These are phyloP conservation scores for Aspergillus texensis DNA, from an alignment of 2,329 filamentous ascomycete species.

Conservation along the genomic window DNA sequence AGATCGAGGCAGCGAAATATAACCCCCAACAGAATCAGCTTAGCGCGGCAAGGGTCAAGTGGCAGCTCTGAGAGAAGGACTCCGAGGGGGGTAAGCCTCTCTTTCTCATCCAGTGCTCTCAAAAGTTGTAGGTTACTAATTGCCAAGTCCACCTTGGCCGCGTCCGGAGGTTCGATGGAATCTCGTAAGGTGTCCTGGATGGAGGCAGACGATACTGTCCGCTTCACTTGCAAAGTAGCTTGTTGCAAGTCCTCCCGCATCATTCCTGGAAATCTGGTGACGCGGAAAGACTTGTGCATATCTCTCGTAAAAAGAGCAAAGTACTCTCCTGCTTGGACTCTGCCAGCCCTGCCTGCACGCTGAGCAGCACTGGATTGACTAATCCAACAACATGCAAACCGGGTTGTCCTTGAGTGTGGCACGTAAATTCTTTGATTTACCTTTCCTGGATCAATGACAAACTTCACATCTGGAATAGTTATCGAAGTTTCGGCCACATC, in stretches of 20 bases:
- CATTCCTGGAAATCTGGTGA: conserved; percentile 43
- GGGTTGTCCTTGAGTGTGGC: conserved; percentile 40
- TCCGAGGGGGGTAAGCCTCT: conserved; percentile 51
- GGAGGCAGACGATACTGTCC: conserved; percentile 39
- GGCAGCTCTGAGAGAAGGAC: conserved; percentile 46
- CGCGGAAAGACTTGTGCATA: conserved; percentile 36
- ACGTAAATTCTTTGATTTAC: conserved; percentile 44
- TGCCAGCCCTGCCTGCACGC: conserved; percentile 54
- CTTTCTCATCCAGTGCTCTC: conserved; percentile 47
- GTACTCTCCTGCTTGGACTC: conserved; percentile 53
- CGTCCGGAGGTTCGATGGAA: conserved; percentile 50
- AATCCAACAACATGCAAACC: conserved; percentile 48
- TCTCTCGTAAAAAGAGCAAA: conserved; percentile 50
- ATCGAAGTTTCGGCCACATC: conserved; percentile 56
- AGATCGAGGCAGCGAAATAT: conserved; percentile 57
- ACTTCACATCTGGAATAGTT: conserved; percentile 55
- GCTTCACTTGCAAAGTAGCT: conserved; percentile 48
- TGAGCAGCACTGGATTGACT: conserved; percentile 52
- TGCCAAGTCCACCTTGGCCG: conserved; percentile 40
- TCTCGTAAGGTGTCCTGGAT: conserved; percentile 47
- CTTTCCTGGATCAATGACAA: conserved; percentile 54
- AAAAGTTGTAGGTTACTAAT: conserved; percentile 43
- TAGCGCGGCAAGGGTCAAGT: conserved; percentile 50
- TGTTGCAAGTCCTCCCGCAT: conserved; percentile 49
- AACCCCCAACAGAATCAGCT: conserved; percentile 54